A percentile compares a stretch with the other conserved stretches of the same genome.
Evolutionary conservation across 164 flowering plant species (phyloP).

Genomic region (Warburgia ugandensis): DNA sequence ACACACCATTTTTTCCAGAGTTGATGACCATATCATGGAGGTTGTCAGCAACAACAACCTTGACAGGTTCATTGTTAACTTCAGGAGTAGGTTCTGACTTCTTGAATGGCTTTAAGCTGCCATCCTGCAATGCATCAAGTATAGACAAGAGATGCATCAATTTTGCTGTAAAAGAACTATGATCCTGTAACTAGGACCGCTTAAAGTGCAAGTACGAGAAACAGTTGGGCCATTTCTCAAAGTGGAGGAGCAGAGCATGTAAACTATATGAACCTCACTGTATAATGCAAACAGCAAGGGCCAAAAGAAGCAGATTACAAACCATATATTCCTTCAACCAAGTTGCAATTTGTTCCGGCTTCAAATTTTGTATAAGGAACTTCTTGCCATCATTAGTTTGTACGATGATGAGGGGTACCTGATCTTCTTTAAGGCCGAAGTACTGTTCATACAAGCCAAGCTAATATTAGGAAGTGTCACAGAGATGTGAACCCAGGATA

Average conservation of each 20-base stretch:
- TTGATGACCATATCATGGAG: constrained; percentile 69
- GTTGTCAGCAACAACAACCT: constrained; percentile 87
- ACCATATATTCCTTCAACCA: constrained; percentile 90
- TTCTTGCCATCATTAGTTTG: constrained; percentile 55
- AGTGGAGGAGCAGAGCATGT: no score
- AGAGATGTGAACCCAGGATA: neutral
- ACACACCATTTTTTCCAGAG: constrained; percentile 84
- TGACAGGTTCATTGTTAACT: constrained; percentile 81
- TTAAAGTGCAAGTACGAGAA: no score
- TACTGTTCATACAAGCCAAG: constrained; percentile 38
- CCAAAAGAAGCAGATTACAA: constrained; percentile 3
- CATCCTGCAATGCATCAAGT: constrained; percentile 46
- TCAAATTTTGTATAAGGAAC: constrained; percentile 52
- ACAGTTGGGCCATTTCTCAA: no score
- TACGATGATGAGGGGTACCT: constrained; percentile 68
- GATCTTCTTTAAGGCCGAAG: constrained; percentile 68
- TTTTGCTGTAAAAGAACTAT: neutral
- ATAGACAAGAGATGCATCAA: neutral
- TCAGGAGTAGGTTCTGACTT: constrained; percentile 90
- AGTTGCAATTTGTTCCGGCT: constrained; percentile 59
- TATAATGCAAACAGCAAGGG: no score
- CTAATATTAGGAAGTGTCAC: neutral
- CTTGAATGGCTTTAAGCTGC: constrained; percentile 39
- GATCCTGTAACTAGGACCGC: no score
- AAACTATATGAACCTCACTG: no score